A percentile compares a stretch with the other conserved stretches of the same genome.
Conservation (phyloP, 345 rosid species). For the Moricandia arvensis region DNA sequence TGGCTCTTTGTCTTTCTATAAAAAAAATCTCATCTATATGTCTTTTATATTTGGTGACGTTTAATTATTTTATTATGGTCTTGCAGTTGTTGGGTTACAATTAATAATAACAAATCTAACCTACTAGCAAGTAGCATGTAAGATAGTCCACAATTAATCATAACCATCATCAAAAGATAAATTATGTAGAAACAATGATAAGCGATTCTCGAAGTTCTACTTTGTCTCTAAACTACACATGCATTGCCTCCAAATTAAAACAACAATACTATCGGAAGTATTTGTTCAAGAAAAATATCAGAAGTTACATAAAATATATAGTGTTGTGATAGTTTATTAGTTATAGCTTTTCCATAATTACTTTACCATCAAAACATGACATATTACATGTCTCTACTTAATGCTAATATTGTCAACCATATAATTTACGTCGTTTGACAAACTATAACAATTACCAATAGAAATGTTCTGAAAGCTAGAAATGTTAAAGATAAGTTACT, state of each 20-base stretch:
- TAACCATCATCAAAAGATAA: not conserved
- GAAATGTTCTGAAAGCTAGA: not conserved
- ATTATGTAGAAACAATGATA: not conserved
- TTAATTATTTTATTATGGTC: not conserved
- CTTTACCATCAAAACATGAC: too few species aligned
- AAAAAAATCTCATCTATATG: not conserved
- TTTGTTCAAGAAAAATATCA: too few species aligned
- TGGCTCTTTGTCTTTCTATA: not conserved
- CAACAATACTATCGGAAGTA: not conserved
- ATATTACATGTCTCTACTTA: too few species aligned
- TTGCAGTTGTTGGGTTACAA: constrained; percentile 34
- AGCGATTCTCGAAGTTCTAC: not conserved
- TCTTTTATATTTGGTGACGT: not conserved
- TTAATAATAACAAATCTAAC: constrained; percentile 15
- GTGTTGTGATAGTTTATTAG: too few species aligned
- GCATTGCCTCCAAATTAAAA: constrained; percentile 19
- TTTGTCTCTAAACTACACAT: constrained; percentile 19
- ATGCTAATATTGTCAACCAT: too few species aligned
- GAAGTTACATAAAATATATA: too few species aligned
- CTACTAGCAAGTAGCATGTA: constrained; percentile 7
- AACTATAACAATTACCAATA: not conserved
- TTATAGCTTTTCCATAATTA: too few species aligned
- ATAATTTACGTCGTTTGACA: too few species aligned
- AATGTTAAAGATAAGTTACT: not conserved
- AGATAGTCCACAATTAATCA: not conserved